Base-by-base conservation (phyloP, 352 stramenopile species). In the Phytophthora constricta region DNA sequence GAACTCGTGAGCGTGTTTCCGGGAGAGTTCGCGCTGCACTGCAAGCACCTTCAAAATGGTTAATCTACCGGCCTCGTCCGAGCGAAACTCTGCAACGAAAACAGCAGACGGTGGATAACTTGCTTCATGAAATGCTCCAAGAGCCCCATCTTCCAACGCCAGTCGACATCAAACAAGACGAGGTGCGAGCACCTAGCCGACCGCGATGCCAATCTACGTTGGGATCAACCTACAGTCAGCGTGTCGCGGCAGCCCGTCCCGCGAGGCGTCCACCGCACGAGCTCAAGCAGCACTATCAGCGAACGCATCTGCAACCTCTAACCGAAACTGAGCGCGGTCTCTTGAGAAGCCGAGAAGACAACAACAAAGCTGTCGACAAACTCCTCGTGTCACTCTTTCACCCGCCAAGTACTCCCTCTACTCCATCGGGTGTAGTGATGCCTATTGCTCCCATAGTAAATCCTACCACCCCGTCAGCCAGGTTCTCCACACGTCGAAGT, bases 51-150 rank as follows among this genome's bases (percentile, higher is more conserved):
- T 72, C 73, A 14, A 77, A 91, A 34, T 91, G 83, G 83, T 62
- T 91, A 22, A 82, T 91, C 51, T 80, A 89, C 48, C 79, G 80
- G 17, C 69, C 81, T 47, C 83, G 77, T 14, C 26, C 58, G 11
- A 85, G 84, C 25, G 60, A 65, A 37, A 82, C 67, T 8, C 66
- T 72, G 13, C 69, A 74, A 26, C 70, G 83, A n/a, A 74, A 77
- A 33, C 68, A 84, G 37, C 45, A 71, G 7, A 74, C 83, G 23
- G 62, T 82, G 14, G 71, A 89, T n/a, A 73, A 82, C 31, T 65
- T 87, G 55, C 60, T 91, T 9, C 27, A 72, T 11, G 62, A 70
- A 11, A 65, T 74, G 0, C 39, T 83, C 10, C 57, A 62, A 23
- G 41, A 68, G 20, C 17, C 43, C 4, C 34, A 58, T 5, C 39